Evolutionary conservation across 805 yeast species (phyloP).

Genomic region (Ogataea populi-albae): DNA sequence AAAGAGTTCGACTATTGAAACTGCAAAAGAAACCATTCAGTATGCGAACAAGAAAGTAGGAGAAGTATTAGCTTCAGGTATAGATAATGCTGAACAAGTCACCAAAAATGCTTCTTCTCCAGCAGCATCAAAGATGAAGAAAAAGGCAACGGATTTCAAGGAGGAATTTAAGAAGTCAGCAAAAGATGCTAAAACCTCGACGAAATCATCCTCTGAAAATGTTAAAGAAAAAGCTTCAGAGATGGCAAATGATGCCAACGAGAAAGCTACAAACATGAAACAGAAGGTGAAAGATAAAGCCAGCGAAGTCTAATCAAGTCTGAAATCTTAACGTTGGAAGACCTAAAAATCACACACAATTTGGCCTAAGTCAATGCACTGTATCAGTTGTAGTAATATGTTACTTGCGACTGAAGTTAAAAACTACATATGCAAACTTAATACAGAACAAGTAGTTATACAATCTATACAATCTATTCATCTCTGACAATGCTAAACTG

Average conservation of each 20-base stretch:
- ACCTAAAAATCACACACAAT: conserved; percentile 42
- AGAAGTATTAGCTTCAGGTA: conserved; percentile 38
- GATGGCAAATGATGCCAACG: conserved; percentile 4
- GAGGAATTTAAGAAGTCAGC: conserved; percentile 10
- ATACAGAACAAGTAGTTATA: not conserved
- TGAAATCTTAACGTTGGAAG: conserved; percentile 44
- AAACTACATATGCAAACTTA: not conserved
- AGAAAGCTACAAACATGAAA: not conserved
- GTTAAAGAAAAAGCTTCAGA: conserved; percentile 13
- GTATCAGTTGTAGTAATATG: conserved; percentile 21
- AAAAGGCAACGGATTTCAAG: no score
- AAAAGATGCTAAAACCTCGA: conserved; percentile 11
- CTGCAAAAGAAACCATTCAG: no score
- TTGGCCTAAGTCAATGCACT: conserved; percentile 48
- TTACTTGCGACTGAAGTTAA: not conserved
- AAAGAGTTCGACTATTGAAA: no score
- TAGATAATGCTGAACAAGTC: conserved; percentile 36
- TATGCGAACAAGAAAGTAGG: conserved; percentile 39
- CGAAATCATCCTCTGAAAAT: conserved; percentile 3
- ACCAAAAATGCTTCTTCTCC: conserved; percentile 24
- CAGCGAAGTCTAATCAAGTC: conserved; percentile 34
- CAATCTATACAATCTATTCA: no score
- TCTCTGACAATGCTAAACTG: conserved; percentile 17
- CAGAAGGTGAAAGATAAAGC: conserved; percentile 6
- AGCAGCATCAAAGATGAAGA: no score